Evolutionary conservation across 73 alveolate genomes (phyloP).

Genomic region (Paramecium sexaurelia): DNA sequence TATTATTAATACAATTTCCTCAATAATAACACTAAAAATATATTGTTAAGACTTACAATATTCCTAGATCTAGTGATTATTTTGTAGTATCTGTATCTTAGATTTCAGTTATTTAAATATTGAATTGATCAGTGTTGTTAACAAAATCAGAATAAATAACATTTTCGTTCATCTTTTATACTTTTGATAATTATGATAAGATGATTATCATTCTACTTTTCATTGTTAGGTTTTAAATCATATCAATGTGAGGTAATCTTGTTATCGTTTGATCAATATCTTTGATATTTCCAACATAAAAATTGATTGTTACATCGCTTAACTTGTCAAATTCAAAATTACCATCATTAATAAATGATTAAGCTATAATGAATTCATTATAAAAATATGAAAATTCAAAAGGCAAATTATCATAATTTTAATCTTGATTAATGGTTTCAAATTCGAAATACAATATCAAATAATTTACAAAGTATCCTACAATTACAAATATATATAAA

Average conservation of each 20-base stretch:
- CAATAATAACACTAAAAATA: background rate
- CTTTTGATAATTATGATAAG: background rate
- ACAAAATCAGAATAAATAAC: background rate
- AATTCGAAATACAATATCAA: background rate
- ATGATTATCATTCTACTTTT: background rate
- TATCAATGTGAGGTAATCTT: background rate
- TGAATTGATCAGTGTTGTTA: background rate
- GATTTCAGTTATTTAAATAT: background rate
- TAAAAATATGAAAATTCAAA: slow-evolving; percentile 22
- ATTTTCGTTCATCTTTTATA: background rate
- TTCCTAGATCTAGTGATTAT: background rate
- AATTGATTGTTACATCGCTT: background rate
- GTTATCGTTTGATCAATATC: slow-evolving; percentile 2
- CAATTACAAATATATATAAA: background rate
- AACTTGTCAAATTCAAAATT: background rate
- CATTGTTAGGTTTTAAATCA: background rate
- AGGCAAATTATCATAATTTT: background rate
- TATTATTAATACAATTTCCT: background rate
- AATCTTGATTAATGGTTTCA: background rate
- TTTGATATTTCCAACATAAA: background rate
- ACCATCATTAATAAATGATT: background rate
- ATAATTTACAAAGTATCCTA: background rate
- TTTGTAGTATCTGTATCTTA: background rate
- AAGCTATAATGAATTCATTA: background rate
- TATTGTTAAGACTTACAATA: background rate